Conservation (phyloP, 225 moss, liverwort and hornwort genomes). For the Sphagnum contortum region DNA sequence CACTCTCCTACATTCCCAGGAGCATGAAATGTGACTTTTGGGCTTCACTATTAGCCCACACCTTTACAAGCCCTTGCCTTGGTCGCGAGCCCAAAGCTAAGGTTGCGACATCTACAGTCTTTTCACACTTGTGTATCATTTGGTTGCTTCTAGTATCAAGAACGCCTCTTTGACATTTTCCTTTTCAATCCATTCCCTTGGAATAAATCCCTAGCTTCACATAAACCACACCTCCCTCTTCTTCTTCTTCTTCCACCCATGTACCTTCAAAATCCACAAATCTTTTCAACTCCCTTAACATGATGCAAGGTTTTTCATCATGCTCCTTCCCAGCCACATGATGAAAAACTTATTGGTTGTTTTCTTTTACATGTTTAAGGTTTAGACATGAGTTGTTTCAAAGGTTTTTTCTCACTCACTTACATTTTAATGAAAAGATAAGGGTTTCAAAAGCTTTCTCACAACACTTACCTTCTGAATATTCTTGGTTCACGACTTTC, state of each 20-base stretch:
- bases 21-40: too few species aligned
- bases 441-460: conserved; percentile 8
- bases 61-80: too few species aligned
- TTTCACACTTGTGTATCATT: conserved; percentile 37
- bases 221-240: conserved; percentile 15
- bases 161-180: conserved; percentile 21
- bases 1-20: too few species aligned
- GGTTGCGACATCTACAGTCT: too few species aligned
- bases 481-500: conserved; percentile 26
- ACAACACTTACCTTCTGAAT: too few species aligned
- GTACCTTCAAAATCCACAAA: conserved; percentile 17
- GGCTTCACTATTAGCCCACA: too few species aligned
- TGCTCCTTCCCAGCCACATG: background rate
- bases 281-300: too few species aligned
- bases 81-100: too few species aligned
- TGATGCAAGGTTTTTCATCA: background rate
- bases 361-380: background rate
- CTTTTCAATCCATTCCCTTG: conserved; percentile 19
- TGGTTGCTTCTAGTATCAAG: conserved; percentile 27
- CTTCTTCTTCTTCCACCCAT: conserved; percentile 23
- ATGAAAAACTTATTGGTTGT: background rate
- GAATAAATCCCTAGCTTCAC: conserved; percentile 17
- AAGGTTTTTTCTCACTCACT: background rate
- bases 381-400: background rate
- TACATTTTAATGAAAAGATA: background rate